Evolutionary conservation across 805 yeast species (phyloP), one percentile per base, ranked within the genome.

Genomic region (Pichia gijzeniarum): DNA sequence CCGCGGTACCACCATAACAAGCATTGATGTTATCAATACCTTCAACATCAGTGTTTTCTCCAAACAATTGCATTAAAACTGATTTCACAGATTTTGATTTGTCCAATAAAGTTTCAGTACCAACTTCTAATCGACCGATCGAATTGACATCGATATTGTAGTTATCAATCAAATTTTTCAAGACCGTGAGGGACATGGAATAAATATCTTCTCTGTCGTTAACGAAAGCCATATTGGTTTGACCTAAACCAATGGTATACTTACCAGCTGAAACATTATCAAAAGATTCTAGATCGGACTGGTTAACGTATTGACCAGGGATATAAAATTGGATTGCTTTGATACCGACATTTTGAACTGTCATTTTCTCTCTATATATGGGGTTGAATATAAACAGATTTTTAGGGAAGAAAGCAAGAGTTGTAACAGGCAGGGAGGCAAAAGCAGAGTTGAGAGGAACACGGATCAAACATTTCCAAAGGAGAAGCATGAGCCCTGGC

Each of bases 171-270:
- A 93, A 77, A 48, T 79, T 79, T 51, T 84, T 78, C 50, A 85
- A 74, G 18, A 76, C 97, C n/a, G 98, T 93, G 62, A 93, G 73
- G n/a, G 86, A 71, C 76, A 93, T 74, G 32, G 99, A 93, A 73
- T 90, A 90, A 59, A 89, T 89, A 62, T 93, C 99, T 70, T 93
- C 98, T 67, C 96, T 82, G 71, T 93, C 99, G 64, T 91, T 85
- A 55, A 93, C 98, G 60, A 87, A 93, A 17, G 95, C 79, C 99
- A 93, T 93, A 69, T 89, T 88, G 60, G 96, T 91, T 73, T 93
- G 99, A 53, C 99, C 99, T 50, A 93, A 76, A 41, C 99, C 99
- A 67, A 93, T 91, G 63, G 99, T 93, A 76, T 89, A 93, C 68
- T 93, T 93, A 49, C 99, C 99, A 45, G 85, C 72, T 19, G 98